Percentiles rank a stretch among this genome's conserved stretches.
Conservation (phyloP, 345 rosid species). For the Dipteronia sinensis region DNA sequence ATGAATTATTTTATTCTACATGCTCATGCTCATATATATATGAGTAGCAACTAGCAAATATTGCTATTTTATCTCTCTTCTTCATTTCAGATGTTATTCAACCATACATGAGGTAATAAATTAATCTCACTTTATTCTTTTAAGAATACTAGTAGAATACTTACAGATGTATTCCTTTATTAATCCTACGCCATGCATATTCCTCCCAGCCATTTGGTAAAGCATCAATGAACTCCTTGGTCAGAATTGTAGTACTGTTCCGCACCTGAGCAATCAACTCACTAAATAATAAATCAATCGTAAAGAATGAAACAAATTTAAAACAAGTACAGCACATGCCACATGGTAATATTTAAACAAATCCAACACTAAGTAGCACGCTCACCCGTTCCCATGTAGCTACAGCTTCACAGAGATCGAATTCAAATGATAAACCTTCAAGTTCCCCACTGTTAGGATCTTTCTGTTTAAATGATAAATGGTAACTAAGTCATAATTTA, state of each 20-base stretch:
- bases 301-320: constrained; percentile 25
- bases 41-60: constrained; percentile 10
- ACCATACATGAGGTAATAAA: background rate
- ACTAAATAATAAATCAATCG: constrained; percentile 48
- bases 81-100: constrained; percentile 3
- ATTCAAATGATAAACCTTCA: constrained; percentile 77
- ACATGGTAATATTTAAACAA: background rate
- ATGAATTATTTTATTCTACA: background rate
- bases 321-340: background rate
- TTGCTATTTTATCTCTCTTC: background rate
- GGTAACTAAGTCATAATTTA: background rate
- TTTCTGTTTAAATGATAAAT: constrained; percentile 44
- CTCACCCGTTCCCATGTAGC: constrained; percentile 91
- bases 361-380: constrained; percentile 13
- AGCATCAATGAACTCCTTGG: constrained; percentile 91
- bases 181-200: constrained; percentile 94
- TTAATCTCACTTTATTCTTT: background rate
- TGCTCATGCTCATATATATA: background rate
- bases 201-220: constrained; percentile 97
- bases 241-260: constrained; percentile 87
- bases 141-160: constrained; percentile 27
- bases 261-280: constrained; percentile 73
- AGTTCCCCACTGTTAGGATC: constrained; percentile 90
- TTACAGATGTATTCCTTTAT: constrained; percentile 86
- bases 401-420: constrained; percentile 89